A percentile compares a stretch with the other conserved stretches of the same genome.
Evolutionary conservation across 768 basidiomycete genomes (phyloP).

Genomic region (Mycena haematopus): DNA sequence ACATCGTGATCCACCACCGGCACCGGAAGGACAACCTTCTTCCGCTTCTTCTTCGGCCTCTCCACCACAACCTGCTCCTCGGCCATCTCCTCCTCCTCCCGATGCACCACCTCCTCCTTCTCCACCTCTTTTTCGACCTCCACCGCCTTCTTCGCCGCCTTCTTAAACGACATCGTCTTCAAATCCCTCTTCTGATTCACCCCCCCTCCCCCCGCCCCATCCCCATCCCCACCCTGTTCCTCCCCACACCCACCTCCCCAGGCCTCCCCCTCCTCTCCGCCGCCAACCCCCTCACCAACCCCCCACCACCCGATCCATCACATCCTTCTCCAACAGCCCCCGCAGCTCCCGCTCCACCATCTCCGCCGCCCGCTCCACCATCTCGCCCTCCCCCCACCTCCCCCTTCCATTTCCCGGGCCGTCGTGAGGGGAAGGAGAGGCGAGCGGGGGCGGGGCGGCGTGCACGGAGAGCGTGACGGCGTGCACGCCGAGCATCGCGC

Average conservation of each 20-base stretch:
- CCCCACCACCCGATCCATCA: slow-evolving; percentile 65
- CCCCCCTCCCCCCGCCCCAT: slow-evolving; percentile 45
- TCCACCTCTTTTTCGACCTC: slow-evolving; percentile 40
- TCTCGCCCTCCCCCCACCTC: slow-evolving; percentile 57
- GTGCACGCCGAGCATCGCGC: slow-evolving; percentile 58
- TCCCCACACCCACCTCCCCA: slow-evolving; percentile 33
- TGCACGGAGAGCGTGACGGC: slow-evolving; percentile 63
- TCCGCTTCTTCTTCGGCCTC: slow-evolving; percentile 65
- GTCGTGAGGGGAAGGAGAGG: slow-evolving; percentile 36
- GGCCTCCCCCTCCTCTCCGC: slow-evolving; percentile 45
- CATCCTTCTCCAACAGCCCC: slow-evolving; percentile 64
- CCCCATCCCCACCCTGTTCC: slow-evolving; percentile 29
- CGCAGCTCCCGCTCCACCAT: slow-evolving; percentile 64
- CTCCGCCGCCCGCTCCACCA: slow-evolving; percentile 61
- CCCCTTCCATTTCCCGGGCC: too few relatives aligned
- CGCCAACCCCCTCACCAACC: slow-evolving; percentile 58
- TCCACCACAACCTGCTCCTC: slow-evolving; percentile 45
- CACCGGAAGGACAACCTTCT: slow-evolving; percentile 46
- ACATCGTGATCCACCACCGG: slow-evolving; percentile 49
- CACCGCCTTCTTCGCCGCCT: slow-evolving; percentile 49
- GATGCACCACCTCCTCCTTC: slow-evolving; percentile 43
- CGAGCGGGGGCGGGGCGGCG: slow-evolving; percentile 45
- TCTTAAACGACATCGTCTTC: slow-evolving; percentile 55
- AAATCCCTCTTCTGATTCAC: slow-evolving; percentile 53
- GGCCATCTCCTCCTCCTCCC: slow-evolving; percentile 42